phyloP scores from a whole-genome alignment of 1,284 basidiomycete species.

The Trichosporon sp. region DNA sequence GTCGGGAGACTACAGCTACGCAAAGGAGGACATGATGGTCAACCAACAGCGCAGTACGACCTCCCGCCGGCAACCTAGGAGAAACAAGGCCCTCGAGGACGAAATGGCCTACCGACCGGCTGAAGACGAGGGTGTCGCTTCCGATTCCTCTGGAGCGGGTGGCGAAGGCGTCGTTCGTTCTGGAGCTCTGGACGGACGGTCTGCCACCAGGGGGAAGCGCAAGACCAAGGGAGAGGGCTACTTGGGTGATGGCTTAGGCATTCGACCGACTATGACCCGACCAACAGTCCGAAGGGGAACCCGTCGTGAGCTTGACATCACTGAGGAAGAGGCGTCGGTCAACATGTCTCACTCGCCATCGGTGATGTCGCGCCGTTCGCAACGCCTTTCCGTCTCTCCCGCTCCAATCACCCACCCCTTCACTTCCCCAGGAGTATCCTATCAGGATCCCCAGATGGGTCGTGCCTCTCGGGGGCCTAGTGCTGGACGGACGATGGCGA shows the following conservation, averaged over 20 bases:
- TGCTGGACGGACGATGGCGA: background rate
- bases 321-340: background rate
- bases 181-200: conserved; percentile 45
- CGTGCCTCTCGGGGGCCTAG: background rate
- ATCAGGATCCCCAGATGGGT: conserved; percentile 2
- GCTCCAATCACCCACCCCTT: conserved; percentile 6
- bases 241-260: conserved; percentile 44
- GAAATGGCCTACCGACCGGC: conserved; percentile 33
- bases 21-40: conserved; percentile 39
- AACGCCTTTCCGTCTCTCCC: conserved; percentile 9
- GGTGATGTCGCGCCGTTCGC: background rate
- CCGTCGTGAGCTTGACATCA: conserved; percentile 8
- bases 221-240: conserved; percentile 47
- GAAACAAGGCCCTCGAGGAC: conserved; percentile 36
- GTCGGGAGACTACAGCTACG: conserved; percentile 42
- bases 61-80: conserved; percentile 26
- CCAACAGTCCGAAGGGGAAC: conserved; percentile 13
- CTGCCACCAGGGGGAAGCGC: conserved; percentile 42
- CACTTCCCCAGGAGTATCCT: background rate
- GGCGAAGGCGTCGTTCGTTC: conserved; percentile 45
- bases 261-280: conserved; percentile 34
- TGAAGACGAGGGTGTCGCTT: conserved; percentile 32
- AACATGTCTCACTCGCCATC: conserved; percentile 15
- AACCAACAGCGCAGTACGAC: background rate
- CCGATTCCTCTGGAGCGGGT: conserved; percentile 36